Percentiles rank a stretch among this genome's conserved stretches.
Evolutionary conservation across 2,329 filamentous ascomycete species (phyloP).

Genomic region (Xylaria sp.): DNA sequence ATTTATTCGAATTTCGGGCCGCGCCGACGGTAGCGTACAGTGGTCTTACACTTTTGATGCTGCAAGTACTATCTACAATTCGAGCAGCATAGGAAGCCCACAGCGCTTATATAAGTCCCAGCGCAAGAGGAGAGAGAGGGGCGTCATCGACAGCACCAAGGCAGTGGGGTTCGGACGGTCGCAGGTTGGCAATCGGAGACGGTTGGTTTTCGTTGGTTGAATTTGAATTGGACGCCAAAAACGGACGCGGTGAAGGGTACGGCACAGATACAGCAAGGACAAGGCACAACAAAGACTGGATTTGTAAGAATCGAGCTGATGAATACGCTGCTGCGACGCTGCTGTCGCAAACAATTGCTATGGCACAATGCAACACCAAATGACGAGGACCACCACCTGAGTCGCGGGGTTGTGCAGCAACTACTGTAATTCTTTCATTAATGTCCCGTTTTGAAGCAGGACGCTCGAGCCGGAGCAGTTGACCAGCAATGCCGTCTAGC

Average conservation of each 20-base stretch:
- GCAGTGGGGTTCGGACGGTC: conserved; percentile 9
- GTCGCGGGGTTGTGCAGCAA: background rate
- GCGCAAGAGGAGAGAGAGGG: conserved; percentile 9
- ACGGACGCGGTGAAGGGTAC: background rate
- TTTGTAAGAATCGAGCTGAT: conserved; percentile 9
- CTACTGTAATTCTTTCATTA: background rate
- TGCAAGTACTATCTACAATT: background rate
- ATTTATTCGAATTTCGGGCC: conserved; percentile 5
- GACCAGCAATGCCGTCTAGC: conserved; percentile 2
- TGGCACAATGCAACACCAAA: conserved; percentile 1
- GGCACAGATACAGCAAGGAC: background rate
- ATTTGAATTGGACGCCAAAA: background rate
- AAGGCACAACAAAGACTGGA: background rate
- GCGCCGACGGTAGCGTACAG: background rate
- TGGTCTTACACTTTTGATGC: background rate
- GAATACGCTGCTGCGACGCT: background rate
- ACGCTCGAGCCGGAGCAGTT: background rate
- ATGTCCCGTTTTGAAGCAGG: conserved; percentile 18
- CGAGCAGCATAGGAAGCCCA: background rate
- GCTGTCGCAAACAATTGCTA: conserved; percentile 15
- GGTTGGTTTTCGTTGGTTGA: background rate
- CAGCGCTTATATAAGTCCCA: conserved; percentile 1
- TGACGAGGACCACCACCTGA: background rate
- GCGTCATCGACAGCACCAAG: conserved; percentile 18
- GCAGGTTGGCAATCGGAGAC: conserved; percentile 9